Percentiles rank a stretch among this genome's conserved stretches.
phyloP scores from a whole-genome alignment of 1,284 basidiomycete species.

The Tylopilus sp. region DNA sequence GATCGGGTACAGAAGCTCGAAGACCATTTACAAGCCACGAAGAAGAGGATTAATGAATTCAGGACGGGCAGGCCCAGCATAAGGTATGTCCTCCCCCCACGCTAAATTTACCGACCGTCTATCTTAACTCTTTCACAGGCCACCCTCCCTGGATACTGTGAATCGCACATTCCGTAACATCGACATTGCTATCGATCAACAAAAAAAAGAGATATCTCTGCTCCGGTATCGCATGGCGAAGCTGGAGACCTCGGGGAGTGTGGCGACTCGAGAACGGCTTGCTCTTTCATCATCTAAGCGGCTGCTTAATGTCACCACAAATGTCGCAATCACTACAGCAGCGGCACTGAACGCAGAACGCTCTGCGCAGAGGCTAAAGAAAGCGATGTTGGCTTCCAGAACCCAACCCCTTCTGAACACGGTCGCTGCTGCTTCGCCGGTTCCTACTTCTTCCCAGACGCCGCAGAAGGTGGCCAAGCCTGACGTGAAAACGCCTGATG shows the following conservation, averaged over 20 bases:
- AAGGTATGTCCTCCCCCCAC: slow-evolving; percentile 44
- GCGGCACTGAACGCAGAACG: slow-evolving; percentile 76
- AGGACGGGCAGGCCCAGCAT: slow-evolving; percentile 62
- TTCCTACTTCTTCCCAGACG: slow-evolving; percentile 41
- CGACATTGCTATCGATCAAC: slow-evolving; percentile 62
- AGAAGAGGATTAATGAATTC: slow-evolving; percentile 63
- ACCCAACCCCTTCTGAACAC: slow-evolving; percentile 64
- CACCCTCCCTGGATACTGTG: slow-evolving; percentile 80
- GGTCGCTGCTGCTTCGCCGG: slow-evolving; percentile 42
- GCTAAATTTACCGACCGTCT: neutral
- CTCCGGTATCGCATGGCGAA: slow-evolving; percentile 55
- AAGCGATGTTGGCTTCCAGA: slow-evolving; percentile 57
- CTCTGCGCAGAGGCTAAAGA: slow-evolving; percentile 65
- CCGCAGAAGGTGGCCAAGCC: slow-evolving; percentile 24
- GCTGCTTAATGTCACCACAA: slow-evolving; percentile 50
- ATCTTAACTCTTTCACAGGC: slow-evolving; percentile 40
- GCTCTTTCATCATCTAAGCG: slow-evolving; percentile 37
- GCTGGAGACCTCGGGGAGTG: slow-evolving; percentile 41
- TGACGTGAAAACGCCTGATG: neutral
- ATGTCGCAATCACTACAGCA: slow-evolving; percentile 67
- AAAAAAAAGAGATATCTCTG: slow-evolving; percentile 54
- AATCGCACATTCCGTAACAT: slow-evolving; percentile 84
- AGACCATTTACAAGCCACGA: slow-evolving; percentile 63
- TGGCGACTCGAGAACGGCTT: slow-evolving; percentile 38
- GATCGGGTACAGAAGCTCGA: slow-evolving; percentile 78